Conservation (phyloP, 139 green algal species). For the Closterium sp. region DNA sequence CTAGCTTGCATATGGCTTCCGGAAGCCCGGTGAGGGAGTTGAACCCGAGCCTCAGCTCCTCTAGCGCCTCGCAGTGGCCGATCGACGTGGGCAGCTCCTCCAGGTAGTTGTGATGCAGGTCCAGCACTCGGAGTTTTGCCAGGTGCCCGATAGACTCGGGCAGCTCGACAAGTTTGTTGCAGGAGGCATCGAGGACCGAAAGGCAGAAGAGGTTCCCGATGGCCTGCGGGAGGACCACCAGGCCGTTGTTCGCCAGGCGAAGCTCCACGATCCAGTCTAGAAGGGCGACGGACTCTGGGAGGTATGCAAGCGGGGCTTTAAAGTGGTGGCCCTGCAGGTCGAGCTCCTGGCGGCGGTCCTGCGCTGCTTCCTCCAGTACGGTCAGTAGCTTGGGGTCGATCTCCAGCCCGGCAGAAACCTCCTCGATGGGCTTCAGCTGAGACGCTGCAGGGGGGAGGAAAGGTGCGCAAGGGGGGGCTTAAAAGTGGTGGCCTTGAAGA, state of each 20-base stretch:
- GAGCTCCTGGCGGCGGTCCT: neutral
- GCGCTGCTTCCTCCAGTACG: constrained; percentile 18
- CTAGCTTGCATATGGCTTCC: constrained; percentile 17
- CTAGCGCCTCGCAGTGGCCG: constrained; percentile 4
- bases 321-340: constrained; percentile 20
- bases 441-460: neutral
- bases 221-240: constrained; percentile 16
- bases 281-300: constrained; percentile 12
- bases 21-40: constrained; percentile 25
- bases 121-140: constrained; percentile 10
- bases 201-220: constrained; percentile 21
- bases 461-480: too few relatives aligned
- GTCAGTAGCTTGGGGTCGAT: constrained; percentile 33
- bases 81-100: constrained; percentile 32
- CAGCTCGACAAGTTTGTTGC: constrained; percentile 27
- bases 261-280: constrained; percentile 19
- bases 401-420: neutral
- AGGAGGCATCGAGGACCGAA: constrained; percentile 3
- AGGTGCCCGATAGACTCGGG: constrained; percentile 31
- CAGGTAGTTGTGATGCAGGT: constrained; percentile 40
- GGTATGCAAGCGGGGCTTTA: neutral
- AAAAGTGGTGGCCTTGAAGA: neutral
- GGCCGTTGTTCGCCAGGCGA: constrained; percentile 30
- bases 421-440: constrained; percentile 5
- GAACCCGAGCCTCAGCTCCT: constrained; percentile 41